Evolutionary conservation across 352 stramenopile genomes (phyloP), one percentile per base, ranked within the genome.

Genomic region (Globisporangium viniferum): DNA sequence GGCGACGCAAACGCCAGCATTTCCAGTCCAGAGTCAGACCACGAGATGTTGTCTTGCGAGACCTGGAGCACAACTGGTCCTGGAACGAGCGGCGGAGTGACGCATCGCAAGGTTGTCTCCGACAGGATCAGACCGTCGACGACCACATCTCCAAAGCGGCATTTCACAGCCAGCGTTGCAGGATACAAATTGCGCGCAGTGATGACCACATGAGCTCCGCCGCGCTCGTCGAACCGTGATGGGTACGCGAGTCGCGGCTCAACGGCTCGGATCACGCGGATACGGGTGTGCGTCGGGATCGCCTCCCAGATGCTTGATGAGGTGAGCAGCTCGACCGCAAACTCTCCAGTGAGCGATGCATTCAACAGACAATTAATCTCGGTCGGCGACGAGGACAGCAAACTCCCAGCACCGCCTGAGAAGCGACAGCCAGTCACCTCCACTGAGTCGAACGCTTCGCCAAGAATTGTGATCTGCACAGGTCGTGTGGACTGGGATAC

Each of bases 141-240:
- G 2, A 69, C 5, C 0, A 10, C 56, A 31, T 56, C 64, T 10
- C 69, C 76, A 76, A 88, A 87, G 20, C 68, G 64, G 62, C 80
- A 89, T 5, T 68, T 69, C 56, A 83, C 27, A 2, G 72, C 72
- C 39, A 72, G 70, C 31, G 66, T 59, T 54, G 56, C 51, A 9
- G 44, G 41, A 31, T 56, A 57, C 6, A 83, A 39, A 49, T 81
- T 79, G 22, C 68, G 31, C 9, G 72, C 65, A 18, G 67, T 67
- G 18, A 90, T 67, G 51, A 87, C 48, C 24, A 77, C 41, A 24
- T 77, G 69, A 0, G 55, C 65, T 48, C 83, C 83, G 27, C 83
- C 83, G 15, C 67, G 62, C 24, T 92, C 80, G 59, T 86, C 79
- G 61, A 92, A 81, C 10, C 66, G 44, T 27, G 31, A 18, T 35